Conservation (phyloP, 768 basidiomycete species). For the Lenzites betulinus region DNA sequence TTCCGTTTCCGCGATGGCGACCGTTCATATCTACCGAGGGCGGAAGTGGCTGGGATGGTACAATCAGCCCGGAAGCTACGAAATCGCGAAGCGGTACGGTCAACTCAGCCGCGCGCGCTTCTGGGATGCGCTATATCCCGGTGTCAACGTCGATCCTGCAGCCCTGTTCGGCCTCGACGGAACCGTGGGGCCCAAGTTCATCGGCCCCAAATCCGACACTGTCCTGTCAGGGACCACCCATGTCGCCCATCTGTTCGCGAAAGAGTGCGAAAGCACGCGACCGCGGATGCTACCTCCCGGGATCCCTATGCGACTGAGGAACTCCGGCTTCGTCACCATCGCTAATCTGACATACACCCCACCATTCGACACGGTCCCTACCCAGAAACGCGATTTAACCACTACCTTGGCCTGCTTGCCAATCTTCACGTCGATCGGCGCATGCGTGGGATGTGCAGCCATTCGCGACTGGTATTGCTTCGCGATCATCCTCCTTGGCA, state of each 20-base stretch:
- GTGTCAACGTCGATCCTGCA: conserved; percentile 15
- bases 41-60: conserved; percentile 21
- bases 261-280: not conserved
- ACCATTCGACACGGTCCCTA: too few relatives aligned
- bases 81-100: conserved; percentile 16
- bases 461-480: conserved; percentile 7
- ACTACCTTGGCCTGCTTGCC: not conserved
- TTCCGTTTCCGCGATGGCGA: conserved; percentile 17
- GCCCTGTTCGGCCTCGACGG: conserved; percentile 16
- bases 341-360: not conserved
- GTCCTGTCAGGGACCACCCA: conserved; percentile 12
- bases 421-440: not conserved
- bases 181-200: conserved; percentile 8
- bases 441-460: not conserved
- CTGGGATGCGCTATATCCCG: conserved; percentile 20
- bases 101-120: conserved; percentile 13
- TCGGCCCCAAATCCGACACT: conserved; percentile 6
- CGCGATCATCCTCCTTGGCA: conserved; percentile 2
- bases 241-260: conserved; percentile 7
- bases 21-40: conserved; percentile 19
- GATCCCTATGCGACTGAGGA: not conserved
- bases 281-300: not conserved
- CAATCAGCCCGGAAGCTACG: conserved; percentile 20
- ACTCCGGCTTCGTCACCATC: not conserved
- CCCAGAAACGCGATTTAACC: not conserved